Evolutionary conservation across 768 basidiomycete species (phyloP).

Genomic region (Omphalotus guepiniiformis): DNA sequence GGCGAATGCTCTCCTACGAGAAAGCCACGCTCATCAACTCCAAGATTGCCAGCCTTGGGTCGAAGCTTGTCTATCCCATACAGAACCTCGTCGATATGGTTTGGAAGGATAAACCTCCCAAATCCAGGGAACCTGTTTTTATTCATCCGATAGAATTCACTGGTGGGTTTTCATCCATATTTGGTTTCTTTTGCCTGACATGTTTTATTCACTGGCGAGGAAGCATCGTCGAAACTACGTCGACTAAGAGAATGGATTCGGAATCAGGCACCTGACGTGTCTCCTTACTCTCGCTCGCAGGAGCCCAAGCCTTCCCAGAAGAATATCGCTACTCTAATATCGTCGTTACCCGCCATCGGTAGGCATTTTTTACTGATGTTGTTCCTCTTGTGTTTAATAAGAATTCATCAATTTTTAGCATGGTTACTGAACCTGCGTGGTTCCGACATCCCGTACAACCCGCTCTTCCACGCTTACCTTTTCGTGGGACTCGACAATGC

Average conservation of each 20-base stretch:
- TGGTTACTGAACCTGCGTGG: constrained; percentile 89
- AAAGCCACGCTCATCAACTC: constrained; percentile 58
- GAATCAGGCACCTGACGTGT: constrained; percentile 51
- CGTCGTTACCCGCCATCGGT: constrained; percentile 71
- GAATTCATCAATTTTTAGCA: constrained; percentile 37
- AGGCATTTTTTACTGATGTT: constrained; percentile 18
- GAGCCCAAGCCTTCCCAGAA: constrained; percentile 53
- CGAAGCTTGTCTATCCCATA: constrained; percentile 74
- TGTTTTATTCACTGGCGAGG: constrained; percentile 39
- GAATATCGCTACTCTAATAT: constrained; percentile 64
- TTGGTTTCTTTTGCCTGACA: not conserved
- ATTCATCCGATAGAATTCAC: constrained; percentile 71
- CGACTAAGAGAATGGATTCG: constrained; percentile 69
- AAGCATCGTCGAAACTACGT: constrained; percentile 66
- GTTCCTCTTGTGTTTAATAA: not conserved
- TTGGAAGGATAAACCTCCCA: constrained; percentile 74
- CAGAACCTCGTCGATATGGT: constrained; percentile 81
- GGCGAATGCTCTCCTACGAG: constrained; percentile 75
- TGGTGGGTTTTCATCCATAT: constrained; percentile 29
- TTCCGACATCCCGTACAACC: constrained; percentile 86
- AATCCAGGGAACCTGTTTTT: constrained; percentile 61
- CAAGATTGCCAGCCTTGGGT: constrained; percentile 47
- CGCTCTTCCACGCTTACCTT: constrained; percentile 86
- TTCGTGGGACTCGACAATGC: constrained; percentile 61
- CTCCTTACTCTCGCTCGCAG: constrained; percentile 59